Evolutionary conservation across 2,329 filamentous ascomycete genomes (phyloP), one percentile per base, ranked within the genome.

Genomic region (Aspergillus sp.): DNA sequence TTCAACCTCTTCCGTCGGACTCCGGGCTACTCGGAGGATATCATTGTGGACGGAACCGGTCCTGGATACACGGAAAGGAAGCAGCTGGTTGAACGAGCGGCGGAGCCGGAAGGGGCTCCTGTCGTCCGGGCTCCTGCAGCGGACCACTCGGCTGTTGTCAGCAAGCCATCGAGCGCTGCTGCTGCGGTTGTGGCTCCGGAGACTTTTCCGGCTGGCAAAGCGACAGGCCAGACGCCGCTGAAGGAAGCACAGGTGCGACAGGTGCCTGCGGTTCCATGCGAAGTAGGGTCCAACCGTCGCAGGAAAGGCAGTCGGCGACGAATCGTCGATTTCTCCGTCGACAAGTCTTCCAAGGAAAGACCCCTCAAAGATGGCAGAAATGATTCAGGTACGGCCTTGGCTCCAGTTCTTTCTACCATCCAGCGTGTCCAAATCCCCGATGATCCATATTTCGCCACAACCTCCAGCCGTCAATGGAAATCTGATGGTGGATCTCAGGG

Each of bases 1-100:
- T 96, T 98, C 80, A 98, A 97, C 59, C 76, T 97, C 2, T 98
- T 98, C 75, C 82, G 93, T 52, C 83, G 81, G 49, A 89, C 88
- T 0, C 88, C 91, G 7, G 93, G 93, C 4, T 94, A 93, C 60
- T 85, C 83, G 0, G 87, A 95, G 54, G 93, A 98, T 61, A 82
- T 97, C 49, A 75, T 88, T 41, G 91, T 98, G 57, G 93, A 98
- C 64, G 83, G 85, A 2, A 80, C 81, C 32, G 85, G 85, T 0
- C 91, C 93, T 1, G 84, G 79, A n/a, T 94, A 88, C 60, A 79
- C 82, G 10, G 93, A 98, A 72, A 83, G 82, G 62, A 88, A 88
- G 59, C 84, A 86, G 54, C 76, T 98, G 39, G 79, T 90, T 4
- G 90, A 96, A 43, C 82, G 90, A 41, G 86, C 77, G 7, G 84